These are phyloP conservation scores for Starmera quercuum DNA, from an alignment of 805 yeast genomes.

Conservation along the genomic window DNA sequence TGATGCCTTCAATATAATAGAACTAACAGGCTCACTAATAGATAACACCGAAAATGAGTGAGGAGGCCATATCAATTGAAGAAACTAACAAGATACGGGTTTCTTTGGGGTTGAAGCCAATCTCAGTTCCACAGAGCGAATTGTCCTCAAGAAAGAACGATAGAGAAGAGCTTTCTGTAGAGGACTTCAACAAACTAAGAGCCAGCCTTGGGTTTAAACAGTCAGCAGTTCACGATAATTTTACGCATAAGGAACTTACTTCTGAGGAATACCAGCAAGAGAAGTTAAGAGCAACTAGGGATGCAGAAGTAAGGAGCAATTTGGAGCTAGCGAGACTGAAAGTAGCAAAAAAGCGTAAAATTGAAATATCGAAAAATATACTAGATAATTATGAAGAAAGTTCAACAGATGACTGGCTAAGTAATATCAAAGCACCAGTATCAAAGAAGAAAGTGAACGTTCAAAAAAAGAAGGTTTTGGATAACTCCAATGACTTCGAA, in stretches of 20 bases:
- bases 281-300: conserved; percentile 1
- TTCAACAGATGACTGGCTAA: conserved; percentile 15
- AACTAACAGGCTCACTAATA: too few species aligned
- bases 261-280: conserved; percentile 10
- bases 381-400: conserved; percentile 9
- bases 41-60: neutral
- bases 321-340: conserved; percentile 8
- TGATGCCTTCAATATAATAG: too few species aligned
- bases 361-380: conserved; percentile 6
- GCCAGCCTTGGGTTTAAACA: too few species aligned
- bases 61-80: conserved; percentile 26
- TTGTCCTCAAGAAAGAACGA: conserved; percentile 2
- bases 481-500: neutral
- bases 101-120: conserved; percentile 18
- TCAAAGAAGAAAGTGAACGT: neutral
- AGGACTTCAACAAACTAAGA: too few species aligned
- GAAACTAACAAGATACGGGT: conserved; percentile 51
- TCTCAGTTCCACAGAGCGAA: neutral
- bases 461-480: neutral
- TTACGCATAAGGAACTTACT: neutral
- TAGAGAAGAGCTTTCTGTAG: too few species aligned
- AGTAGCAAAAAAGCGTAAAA: conserved; percentile 8
- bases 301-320: conserved; percentile 8
- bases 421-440: conserved; percentile 6
- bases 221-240: too few species aligned